phyloP scores from a whole-genome alignment of 2,329 filamentous ascomycete species.

The Scedosporium minutisporum region DNA sequence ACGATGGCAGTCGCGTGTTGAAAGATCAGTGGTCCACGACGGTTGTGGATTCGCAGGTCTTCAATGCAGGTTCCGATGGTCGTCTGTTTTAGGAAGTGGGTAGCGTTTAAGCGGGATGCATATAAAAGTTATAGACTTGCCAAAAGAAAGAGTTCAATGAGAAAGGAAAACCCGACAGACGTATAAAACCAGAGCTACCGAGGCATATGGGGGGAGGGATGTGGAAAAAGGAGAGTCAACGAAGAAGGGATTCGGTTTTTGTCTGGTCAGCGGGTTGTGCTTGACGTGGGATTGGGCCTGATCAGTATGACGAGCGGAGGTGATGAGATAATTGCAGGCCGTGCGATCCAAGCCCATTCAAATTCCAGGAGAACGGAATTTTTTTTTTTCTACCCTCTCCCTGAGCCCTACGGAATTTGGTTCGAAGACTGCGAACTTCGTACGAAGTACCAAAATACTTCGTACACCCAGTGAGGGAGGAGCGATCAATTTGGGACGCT shows the following conservation, averaged over 20 bases:
- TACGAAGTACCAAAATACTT: too few species aligned
- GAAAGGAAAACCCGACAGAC: not conserved
- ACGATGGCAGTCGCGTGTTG: not conserved
- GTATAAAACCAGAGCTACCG: not conserved
- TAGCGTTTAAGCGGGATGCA: not conserved
- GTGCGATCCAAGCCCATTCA: not conserved
- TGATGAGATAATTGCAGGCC: slow-evolving; percentile 2
- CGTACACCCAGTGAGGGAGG: too few species aligned
- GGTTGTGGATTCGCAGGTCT: not conserved
- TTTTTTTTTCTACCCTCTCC: not conserved
- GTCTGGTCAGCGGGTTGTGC: not conserved
- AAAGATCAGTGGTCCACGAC: not conserved
- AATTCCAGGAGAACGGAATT: not conserved
- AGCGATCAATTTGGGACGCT: not conserved
- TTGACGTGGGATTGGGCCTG: slow-evolving; percentile 4
- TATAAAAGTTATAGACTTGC: not conserved
- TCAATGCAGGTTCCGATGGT: not conserved
- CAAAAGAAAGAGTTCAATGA: not conserved
- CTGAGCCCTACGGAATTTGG: not conserved
- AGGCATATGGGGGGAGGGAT: not conserved
- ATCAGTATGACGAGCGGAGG: slow-evolving; percentile 3
- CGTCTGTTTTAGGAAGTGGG: not conserved
- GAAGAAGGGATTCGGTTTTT: not conserved
- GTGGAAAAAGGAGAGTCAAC: not conserved
- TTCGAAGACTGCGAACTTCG: not conserved